Conservation (phyloP, 495 filamentous ascomycete genomes). For the Lasiosphaeria miniovina region DNA sequence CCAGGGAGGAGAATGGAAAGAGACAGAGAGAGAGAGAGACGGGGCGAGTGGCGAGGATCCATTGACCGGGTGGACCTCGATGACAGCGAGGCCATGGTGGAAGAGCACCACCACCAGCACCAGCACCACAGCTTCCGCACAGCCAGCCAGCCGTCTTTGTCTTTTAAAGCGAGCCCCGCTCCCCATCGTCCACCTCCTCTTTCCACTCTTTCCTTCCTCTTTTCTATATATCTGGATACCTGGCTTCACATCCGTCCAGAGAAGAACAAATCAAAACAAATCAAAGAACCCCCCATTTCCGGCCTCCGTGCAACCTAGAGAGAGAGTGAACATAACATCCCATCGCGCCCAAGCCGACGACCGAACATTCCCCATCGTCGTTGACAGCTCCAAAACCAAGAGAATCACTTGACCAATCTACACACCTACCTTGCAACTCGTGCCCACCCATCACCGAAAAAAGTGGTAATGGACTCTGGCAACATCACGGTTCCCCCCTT, state of each 20-base stretch:
- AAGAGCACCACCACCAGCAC: too few species aligned
- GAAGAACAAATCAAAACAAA: neutral
- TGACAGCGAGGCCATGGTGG: too few species aligned
- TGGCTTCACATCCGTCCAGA: neutral
- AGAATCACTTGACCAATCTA: neutral
- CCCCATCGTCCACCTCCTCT: neutral
- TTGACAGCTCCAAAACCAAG: neutral
- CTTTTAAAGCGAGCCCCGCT: neutral
- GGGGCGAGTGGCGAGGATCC: too few species aligned
- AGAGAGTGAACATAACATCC: too few species aligned
- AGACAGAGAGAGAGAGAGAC: too few species aligned
- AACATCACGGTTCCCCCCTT: slow-evolving; percentile 1
- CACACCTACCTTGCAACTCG: neutral
- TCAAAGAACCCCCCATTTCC: too few species aligned
- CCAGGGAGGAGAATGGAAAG: too few species aligned
- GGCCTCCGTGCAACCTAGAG: too few species aligned
- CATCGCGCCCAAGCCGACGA: too few species aligned
- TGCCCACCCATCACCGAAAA: neutral
- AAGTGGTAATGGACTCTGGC: neutral
- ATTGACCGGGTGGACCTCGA: too few species aligned
- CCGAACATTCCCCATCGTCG: too few species aligned
- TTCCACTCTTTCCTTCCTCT: neutral
- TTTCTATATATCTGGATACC: neutral
- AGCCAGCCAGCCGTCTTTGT: neutral
- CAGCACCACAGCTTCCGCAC: neutral